Base-by-base conservation (phyloP, 305 asterid genomes). In the Fraxinus ornus region DNA sequence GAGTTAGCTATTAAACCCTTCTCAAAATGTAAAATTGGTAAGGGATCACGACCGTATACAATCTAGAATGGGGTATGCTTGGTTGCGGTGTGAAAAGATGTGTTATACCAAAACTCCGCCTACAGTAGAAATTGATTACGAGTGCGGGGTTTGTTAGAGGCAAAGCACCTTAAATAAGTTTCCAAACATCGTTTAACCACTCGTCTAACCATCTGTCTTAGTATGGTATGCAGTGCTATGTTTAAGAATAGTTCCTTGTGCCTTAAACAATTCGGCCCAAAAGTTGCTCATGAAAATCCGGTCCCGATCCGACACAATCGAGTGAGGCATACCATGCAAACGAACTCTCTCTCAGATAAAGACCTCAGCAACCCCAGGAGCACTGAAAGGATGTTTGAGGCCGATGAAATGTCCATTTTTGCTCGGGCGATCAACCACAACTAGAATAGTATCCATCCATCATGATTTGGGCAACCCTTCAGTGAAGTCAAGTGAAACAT, bases 241-340 rank as follows among this genome's bases (percentile, higher is more conserved):
- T 3, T 24, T 6, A 17, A 52, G 28, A 5, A 4, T 19, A 6
- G 79, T 80, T 17, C 72, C 57, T 12, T 26, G 35, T 4, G 47
- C 9, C 9, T 10, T 22, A 17, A 80, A 80, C 21, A 73, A 70
- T 49, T 80, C 39, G 7, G 5, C 36, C 55, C 79, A 52, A 21
- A 73, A 80, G 19, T 7, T 7, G 41, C 41, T 32, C 13, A 72
- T 5, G 26, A 35, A 73, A 2, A 39, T n/a, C 10, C 28, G 37
- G 13, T 35, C 74, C 22, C n/a, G 24, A 5, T 75, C 37, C 1
- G 55, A 71, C 8, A 55, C 4, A 1, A 33, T 73, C 32, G 39
- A 28, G 9, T 10, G 8, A 7, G 79, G 79, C 9, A 80, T n/a
- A 30, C 75, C 83, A 33, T 80, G 83, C 7, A 80, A 21, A 3